Conservation (phyloP, 1,139 yeast species). For the Debaryomyces sp. region DNA sequence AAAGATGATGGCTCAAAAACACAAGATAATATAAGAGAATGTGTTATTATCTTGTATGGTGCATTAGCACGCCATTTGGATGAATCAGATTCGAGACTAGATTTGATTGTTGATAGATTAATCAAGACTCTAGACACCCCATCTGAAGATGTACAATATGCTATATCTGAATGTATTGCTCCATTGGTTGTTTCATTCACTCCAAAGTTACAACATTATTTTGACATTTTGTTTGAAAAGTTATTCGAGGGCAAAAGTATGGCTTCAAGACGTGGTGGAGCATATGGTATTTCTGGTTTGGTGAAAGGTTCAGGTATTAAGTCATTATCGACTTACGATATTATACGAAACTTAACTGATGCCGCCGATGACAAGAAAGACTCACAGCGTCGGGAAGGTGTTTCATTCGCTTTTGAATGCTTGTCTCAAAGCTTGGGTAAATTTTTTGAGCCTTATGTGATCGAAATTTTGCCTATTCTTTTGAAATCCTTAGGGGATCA, state of each 20-base stretch:
- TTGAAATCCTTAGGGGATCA: constrained; percentile 84
- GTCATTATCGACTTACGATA: constrained; percentile 72
- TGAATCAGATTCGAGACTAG: constrained; percentile 63
- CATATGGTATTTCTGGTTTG: constrained; percentile 92
- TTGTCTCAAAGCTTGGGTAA: constrained; percentile 75
- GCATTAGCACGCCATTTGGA: constrained; percentile 81
- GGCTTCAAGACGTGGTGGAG: constrained; percentile 85
- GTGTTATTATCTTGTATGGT: constrained; percentile 85
- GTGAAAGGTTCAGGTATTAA: constrained; percentile 88
- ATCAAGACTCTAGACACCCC: constrained; percentile 81
- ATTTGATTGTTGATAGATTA: constrained; percentile 66
- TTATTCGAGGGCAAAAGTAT: constrained; percentile 55
- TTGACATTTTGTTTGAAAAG: constrained; percentile 60
- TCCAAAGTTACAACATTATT: constrained; percentile 50
- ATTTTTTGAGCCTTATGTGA: constrained; percentile 89
- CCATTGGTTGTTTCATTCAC: constrained; percentile 71
- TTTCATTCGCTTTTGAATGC: constrained; percentile 83
- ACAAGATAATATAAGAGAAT: constrained; percentile 72
- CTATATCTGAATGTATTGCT: constrained; percentile 82
- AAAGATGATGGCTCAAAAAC: constrained; percentile 46
- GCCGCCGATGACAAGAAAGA: constrained; percentile 89
- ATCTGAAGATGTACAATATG: constrained; percentile 84
- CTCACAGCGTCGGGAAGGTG: constrained; percentile 79
- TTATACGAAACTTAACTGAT: constrained; percentile 74
- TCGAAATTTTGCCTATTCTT: constrained; percentile 82